Base-by-base conservation (phyloP, 1,284 basidiomycete species). In the Kwoniella shivajii region DNA sequence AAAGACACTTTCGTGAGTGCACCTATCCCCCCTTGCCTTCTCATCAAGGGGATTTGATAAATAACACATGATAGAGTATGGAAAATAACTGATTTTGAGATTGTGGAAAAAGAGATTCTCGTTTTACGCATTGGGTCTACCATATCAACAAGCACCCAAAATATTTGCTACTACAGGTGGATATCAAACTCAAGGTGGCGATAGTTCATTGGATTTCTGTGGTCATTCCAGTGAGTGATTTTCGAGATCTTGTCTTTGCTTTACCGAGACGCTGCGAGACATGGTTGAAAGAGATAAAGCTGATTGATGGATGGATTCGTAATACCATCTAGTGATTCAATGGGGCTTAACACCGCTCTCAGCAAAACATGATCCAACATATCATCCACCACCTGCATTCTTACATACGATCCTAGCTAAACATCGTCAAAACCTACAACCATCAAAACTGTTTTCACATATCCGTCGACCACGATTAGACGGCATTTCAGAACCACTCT, bases 371-470 rank as follows among this genome's bases (percentile, higher is more conserved):
- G 67, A 76, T 54, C 58, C 67, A 3, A 27, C 45, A 2, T 78
- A 71, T 54, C 74, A 76, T 54, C 75, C 79, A 10, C 62, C 65
- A 26, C 80, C 80, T 0, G 72, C 78, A 0, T 81, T 81, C 67
- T 65, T 78, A 24, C 80, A 80, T 54, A 74, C 75, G 16, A 80
- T 80, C 63, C 71, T 80, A 38, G 72, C 77, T 16, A 81, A 81
- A 64, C 76, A 79, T 57, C 68, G 73, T 14, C 60, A 64, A 41
- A 62, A 67, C 38, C 65, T 78, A 5, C 73, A 75, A 37, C 70
- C 75, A 2, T 58, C 67, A 31, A 76, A 73, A 48, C 65, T 76
- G n/a, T 76, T 74, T 57, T 67, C 66, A 4, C 74, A 78, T 53
- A 57, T 72, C 45, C 64, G 63, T 41, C 65, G 67, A 13, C 74